Evolutionary conservation across 352 stramenopile species (phyloP).

Genomic region (Elongisporangium anandrum): DNA sequence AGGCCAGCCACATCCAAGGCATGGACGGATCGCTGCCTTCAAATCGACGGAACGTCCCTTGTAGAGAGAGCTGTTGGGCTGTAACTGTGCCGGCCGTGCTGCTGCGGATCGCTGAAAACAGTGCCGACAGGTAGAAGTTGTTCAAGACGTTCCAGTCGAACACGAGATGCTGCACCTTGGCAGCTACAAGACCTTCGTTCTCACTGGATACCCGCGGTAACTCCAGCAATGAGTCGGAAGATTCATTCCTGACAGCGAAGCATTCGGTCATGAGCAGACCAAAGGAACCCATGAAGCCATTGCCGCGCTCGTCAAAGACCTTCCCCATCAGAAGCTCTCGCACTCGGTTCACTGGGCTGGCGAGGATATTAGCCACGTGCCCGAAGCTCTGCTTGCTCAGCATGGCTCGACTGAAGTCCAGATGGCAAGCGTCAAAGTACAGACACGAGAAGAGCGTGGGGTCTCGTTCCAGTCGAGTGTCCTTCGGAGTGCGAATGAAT

Average conservation of each 20-base stretch:
- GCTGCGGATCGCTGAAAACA: slow-evolving; percentile 33
- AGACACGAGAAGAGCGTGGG: not conserved
- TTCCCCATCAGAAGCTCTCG: slow-evolving; percentile 24
- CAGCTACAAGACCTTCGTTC: not conserved
- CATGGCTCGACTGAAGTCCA: slow-evolving; percentile 13
- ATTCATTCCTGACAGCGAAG: slow-evolving; percentile 11
- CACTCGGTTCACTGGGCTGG: slow-evolving; percentile 2
- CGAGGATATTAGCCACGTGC: slow-evolving; percentile 9
- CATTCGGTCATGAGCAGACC: slow-evolving; percentile 18
- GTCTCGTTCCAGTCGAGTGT: not conserved
- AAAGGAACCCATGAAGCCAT: slow-evolving; percentile 12
- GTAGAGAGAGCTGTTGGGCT: slow-evolving; percentile 26
- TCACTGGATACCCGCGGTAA: not conserved
- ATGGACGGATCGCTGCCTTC: slow-evolving; percentile 12
- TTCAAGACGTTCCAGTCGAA: slow-evolving; percentile 28
- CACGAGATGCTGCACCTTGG: slow-evolving; percentile 11
- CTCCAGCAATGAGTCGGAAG: not conserved
- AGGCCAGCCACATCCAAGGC: slow-evolving; percentile 35
- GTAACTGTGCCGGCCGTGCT: slow-evolving; percentile 2
- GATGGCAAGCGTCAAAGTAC: slow-evolving; percentile 9
- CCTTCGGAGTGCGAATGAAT: not conserved
- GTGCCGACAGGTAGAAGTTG: slow-evolving; percentile 19
- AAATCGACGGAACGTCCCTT: slow-evolving; percentile 18
- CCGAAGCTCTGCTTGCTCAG: slow-evolving; percentile 12
- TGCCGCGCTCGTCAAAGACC: slow-evolving; percentile 6